Evolutionary conservation across 1,139 yeast genomes (phyloP), one percentile per base, ranked within the genome.

Genomic region (Yamadazyma taylorii): DNA sequence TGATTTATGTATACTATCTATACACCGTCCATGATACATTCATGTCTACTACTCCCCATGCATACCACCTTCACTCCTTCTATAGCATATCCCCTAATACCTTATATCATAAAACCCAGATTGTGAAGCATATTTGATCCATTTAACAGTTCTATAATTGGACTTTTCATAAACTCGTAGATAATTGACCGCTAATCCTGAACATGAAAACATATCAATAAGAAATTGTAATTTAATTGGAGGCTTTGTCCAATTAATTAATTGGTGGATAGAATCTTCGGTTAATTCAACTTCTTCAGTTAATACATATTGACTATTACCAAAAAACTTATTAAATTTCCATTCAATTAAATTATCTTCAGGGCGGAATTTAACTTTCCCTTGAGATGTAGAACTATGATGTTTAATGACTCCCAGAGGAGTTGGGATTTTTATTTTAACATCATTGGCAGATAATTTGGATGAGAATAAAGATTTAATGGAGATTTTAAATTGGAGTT

Each of bases 71-170:
- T n/a, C n/a, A n/a, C n/a, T n/a, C n/a, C n/a, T n/a, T n/a, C n/a
- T n/a, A n/a, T n/a, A n/a, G n/a, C n/a, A n/a, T n/a, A n/a, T n/a
- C n/a, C 16, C n/a, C 47, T 55, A 83, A 45, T 80, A 80, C 41
- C 96, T 67, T 11, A 87, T 73, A 45, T 88, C 96, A 51, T 86
- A 88, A 5, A 85, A 77, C 1, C 96, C 96, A 0, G 90, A 81
- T 45, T 73, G 76, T 1, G 90, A 75, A 14, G 76, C 59, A 57
- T 90, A 90, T 51, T 86, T 78, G 32, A 89, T 94, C 95, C 95
- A 89, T 56, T 90, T 90, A 15, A 87, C 80, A 1, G 95, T 81
- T 33, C 76, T 67, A 61, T 86, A 85, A 43, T 78, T 79, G 8
- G 75, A 50, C 51, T 71, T 76, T 53, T 87, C 96, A 24, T 68